Evolutionary conservation across 768 basidiomycete genomes (phyloP).

Genomic region (Serendipita sp.): DNA sequence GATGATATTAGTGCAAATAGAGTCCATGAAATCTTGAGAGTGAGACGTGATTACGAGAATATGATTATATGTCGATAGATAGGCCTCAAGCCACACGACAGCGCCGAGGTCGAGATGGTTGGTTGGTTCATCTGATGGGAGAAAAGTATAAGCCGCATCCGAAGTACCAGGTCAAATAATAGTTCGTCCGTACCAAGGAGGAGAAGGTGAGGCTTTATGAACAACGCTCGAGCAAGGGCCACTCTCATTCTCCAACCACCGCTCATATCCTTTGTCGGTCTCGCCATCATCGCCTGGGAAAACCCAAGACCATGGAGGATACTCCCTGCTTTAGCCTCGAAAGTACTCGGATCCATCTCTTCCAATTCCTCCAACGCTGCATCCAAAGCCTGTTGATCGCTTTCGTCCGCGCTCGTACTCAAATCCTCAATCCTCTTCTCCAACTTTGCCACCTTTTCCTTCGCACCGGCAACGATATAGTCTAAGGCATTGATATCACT

Average conservation of each 20-base stretch:
- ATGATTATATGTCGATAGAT: conserved; percentile 95
- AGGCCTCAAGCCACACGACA: conserved; percentile 97
- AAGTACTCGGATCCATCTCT: conserved; percentile 88
- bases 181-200: conserved; percentile 63
- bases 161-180: neutral
- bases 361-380: conserved; percentile 89
- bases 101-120: conserved; percentile 94
- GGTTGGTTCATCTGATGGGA: conserved; percentile 21
- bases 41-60: conserved; percentile 95
- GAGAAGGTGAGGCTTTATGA: conserved; percentile 90
- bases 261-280: conserved; percentile 95
- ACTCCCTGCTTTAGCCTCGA: conserved; percentile 88
- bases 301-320: conserved; percentile 98
- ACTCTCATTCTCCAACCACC: conserved; percentile 99
- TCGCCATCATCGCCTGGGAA: conserved; percentile 78
- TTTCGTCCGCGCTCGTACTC: conserved; percentile 63
- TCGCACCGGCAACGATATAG: conserved; percentile 87
- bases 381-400: conserved; percentile 80
- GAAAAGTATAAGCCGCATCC: neutral
- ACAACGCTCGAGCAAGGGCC: conserved; percentile 85
- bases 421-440: conserved; percentile 91
- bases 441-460: conserved; percentile 80
- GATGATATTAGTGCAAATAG: conserved; percentile 95
- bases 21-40: conserved; percentile 99
- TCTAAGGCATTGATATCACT: conserved; percentile 92